Percentiles rank a stretch among this genome's conserved stretches.
These are phyloP conservation scores for Austropuccinia psidii DNA, from an alignment of 1,284 basidiomycete species.

Conservation along the genomic window DNA sequence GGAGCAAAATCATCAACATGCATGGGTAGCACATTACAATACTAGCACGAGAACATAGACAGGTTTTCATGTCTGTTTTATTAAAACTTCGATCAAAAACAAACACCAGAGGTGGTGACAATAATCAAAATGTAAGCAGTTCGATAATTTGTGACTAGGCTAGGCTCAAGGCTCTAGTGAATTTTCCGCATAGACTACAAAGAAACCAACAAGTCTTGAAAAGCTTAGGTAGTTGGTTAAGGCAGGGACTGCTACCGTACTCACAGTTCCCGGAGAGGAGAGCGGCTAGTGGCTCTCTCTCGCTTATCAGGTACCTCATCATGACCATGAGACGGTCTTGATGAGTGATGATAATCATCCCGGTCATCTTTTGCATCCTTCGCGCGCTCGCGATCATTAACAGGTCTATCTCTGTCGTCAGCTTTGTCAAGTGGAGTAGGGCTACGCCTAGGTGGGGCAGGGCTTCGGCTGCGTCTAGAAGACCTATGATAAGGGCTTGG, in stretches of 20 bases:
- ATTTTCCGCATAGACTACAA: too few species aligned
- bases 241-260: neutral
- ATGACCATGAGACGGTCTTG: neutral
- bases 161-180: too few species aligned
- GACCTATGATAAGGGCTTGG: conserved; percentile 32
- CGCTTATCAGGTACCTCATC: conserved; percentile 19
- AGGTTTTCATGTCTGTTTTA: too few species aligned
- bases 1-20: too few species aligned
- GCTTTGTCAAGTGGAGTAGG: conserved; percentile 27
- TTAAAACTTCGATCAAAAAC: too few species aligned
- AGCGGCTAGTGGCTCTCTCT: conserved; percentile 19
- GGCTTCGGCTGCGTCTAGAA: conserved; percentile 32
- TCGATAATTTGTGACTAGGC: too few species aligned
- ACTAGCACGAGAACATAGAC: too few species aligned
- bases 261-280: conserved; percentile 11
- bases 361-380: conserved; percentile 33
- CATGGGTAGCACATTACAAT: too few species aligned
- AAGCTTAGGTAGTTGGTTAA: neutral
- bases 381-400: neutral
- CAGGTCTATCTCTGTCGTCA: conserved; percentile 20
- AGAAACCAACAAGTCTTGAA: neutral
- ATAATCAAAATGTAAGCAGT: too few species aligned
- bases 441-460: conserved; percentile 21
- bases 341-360: conserved; percentile 28
- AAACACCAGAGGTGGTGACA: too few species aligned